Conservation (phyloP, 306 rosid genomes). For the Vigna radiata region DNA sequence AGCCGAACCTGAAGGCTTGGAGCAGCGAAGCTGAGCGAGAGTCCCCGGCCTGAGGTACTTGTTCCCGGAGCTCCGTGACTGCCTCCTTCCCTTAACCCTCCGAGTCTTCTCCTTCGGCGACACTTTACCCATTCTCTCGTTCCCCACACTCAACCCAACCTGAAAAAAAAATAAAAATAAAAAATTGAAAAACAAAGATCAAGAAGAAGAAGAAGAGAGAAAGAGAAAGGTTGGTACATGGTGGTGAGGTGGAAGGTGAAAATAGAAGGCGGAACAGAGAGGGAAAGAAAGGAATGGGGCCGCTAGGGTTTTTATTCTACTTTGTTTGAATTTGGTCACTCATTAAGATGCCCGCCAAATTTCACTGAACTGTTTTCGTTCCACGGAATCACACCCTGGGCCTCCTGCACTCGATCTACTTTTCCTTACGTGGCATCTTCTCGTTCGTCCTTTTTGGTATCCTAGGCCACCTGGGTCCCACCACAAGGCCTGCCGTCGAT, state of each 20-base stretch:
- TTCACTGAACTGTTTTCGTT: slow-evolving; percentile 45
- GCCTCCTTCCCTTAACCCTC: slow-evolving; percentile 61
- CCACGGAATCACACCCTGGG: slow-evolving; percentile 35
- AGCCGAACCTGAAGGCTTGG: slow-evolving; percentile 42
- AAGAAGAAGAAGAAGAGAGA: neutral
- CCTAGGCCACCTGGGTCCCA: slow-evolving; percentile 21
- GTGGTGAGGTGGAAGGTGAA: neutral
- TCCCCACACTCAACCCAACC: slow-evolving; percentile 3
- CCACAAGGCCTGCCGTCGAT: slow-evolving; percentile 47
- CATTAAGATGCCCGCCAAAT: slow-evolving; percentile 79
- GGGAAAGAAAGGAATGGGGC: slow-evolving; percentile 29
- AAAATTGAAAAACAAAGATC: neutral
- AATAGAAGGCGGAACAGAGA: slow-evolving; percentile 1
- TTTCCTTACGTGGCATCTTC: neutral
- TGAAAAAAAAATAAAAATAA: neutral
- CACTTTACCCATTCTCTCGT: slow-evolving; percentile 65
- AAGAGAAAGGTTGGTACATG: neutral
- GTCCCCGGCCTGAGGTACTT: slow-evolving; percentile 85
- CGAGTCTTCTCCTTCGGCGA: slow-evolving; percentile 60
- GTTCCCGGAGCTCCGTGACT: slow-evolving; percentile 55
- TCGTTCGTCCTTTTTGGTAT: slow-evolving; percentile 34
- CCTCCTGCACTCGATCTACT: slow-evolving; percentile 20
- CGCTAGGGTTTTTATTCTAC: slow-evolving; percentile 63
- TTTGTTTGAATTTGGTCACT: slow-evolving; percentile 62
- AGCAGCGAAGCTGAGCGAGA: slow-evolving; percentile 81